phyloP scores from a whole-genome alignment of 805 yeast genomes.

The Yarrowia keelungensis region DNA sequence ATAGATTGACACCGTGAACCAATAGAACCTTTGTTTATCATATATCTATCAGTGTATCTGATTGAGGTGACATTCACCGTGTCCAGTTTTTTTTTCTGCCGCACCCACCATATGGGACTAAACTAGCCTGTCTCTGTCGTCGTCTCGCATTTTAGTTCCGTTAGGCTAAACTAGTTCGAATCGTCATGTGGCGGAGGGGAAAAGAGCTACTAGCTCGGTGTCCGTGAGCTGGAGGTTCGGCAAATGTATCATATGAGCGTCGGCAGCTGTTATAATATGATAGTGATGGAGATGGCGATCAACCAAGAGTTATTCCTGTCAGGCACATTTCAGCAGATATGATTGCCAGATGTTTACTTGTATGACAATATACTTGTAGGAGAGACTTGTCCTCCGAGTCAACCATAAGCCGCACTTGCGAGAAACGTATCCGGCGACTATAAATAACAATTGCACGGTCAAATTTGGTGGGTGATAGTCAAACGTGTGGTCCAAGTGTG shows the following conservation, averaged over 20 bases:
- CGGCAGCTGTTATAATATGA: not conserved
- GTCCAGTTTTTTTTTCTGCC: not conserved
- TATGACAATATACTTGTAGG: too few species aligned
- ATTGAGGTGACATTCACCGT: too few species aligned
- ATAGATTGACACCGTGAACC: conserved; percentile 9
- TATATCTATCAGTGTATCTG: not conserved
- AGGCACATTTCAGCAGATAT: too few species aligned
- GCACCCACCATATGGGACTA: conserved; percentile 9
- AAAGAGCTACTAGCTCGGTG: not conserved
- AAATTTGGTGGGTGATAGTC: too few species aligned
- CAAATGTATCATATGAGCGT: not conserved
- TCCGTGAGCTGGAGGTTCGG: not conserved
- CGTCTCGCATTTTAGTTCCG: conserved; percentile 14
- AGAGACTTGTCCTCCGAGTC: too few species aligned
- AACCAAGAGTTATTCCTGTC: too few species aligned
- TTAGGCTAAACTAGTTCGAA: not conserved
- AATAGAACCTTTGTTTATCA: not conserved
- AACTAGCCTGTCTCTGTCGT: not conserved
- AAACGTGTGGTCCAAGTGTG: too few species aligned
- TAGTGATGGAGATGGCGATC: too few species aligned
- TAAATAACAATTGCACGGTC: too few species aligned
- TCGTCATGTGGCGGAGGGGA: conserved; percentile 26
- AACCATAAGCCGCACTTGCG: too few species aligned
- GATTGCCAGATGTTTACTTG: too few species aligned
- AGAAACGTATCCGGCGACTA: too few species aligned